A percentile compares a stretch with the other conserved stretches of the same genome.
phyloP scores from a whole-genome alignment of 352 stramenopile genomes.

The Blastocystis sp. region DNA sequence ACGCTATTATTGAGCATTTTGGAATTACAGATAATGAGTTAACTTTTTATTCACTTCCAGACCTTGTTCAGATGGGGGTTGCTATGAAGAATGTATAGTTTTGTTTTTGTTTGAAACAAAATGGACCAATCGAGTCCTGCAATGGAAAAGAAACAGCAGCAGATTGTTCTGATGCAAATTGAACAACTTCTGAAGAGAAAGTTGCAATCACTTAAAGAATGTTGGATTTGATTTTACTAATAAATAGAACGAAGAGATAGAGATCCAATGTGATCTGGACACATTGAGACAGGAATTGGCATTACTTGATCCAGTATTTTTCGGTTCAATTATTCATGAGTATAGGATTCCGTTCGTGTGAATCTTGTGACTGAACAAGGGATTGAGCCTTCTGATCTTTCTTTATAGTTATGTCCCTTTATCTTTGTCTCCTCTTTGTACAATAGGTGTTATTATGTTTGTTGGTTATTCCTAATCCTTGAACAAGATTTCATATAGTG shows the following conservation, averaged over 20 bases:
- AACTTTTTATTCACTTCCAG: conserved; percentile 26
- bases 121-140: background rate
- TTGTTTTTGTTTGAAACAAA: conserved; percentile 36
- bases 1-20: conserved; percentile 12
- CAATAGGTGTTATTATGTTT: too few species aligned
- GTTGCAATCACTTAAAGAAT: background rate
- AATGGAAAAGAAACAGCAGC: conserved; percentile 10
- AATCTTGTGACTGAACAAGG: background rate
- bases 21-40: conserved; percentile 30
- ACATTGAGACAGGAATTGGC: background rate
- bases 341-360: background rate
- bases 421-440: too few species aligned
- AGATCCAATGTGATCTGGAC: background rate
- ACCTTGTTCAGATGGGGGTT: conserved; percentile 57
- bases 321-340: background rate
- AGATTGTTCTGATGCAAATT: conserved; percentile 24
- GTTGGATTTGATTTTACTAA: background rate
- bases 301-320: background rate
- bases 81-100: conserved; percentile 68
- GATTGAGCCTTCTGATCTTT: background rate
- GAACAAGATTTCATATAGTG: too few species aligned
- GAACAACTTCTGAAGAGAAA: background rate
- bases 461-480: too few species aligned
- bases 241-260: conserved; percentile 55
- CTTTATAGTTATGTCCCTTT: background rate